Evolutionary conservation across 805 yeast genomes (phyloP), one percentile per base, ranked within the genome.

Genomic region (Pichia phayaonensis): DNA sequence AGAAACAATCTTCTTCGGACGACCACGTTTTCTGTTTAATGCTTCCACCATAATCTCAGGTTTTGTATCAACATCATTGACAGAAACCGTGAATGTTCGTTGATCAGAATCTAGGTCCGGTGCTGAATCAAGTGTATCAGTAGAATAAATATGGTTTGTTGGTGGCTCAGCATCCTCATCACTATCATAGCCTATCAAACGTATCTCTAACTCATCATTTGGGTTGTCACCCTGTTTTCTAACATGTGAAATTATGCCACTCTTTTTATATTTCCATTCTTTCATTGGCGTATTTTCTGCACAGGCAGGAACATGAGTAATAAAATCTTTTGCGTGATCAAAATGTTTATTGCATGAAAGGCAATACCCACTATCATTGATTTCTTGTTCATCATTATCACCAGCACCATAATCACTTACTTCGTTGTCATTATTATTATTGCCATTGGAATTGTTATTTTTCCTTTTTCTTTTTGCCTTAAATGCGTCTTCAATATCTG

Each of bases 231-330:
- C 66, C 11, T 36, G 47, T 21, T 61, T 62, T 40, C 58, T 60
- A 13, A 64, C 69, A 40, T 56, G 54, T 13, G 63, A 57, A 20
- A 65, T 59, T 18, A 58, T 52, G 10, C 70, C 69, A 51, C 62
- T 66, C 40, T 64, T 66, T 46, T 63, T 64, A 50, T 56, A 64
- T 31, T 60, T 56, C 68, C 69, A 64, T 40, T 57, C 59, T 31
- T 67, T 65, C 69, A 47, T 65, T 29, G 69, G 68, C 2, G 68
- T 63, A 42, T 58, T 58, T 42, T 57, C 50, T 4, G 90, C 84
- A 64, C 92, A 85, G 18, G 73, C 78, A 26, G 72, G 72, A 53
- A 86, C 81, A 61, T 85, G 92, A 40, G 75, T 81, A 29, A 85
- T 71, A 61, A 85, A 86, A 2, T 66, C 66, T 53, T 79, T 80